These are phyloP conservation scores for Metschnikowia arizonensis DNA, from an alignment of 805 yeast genomes.

Conservation along the genomic window DNA sequence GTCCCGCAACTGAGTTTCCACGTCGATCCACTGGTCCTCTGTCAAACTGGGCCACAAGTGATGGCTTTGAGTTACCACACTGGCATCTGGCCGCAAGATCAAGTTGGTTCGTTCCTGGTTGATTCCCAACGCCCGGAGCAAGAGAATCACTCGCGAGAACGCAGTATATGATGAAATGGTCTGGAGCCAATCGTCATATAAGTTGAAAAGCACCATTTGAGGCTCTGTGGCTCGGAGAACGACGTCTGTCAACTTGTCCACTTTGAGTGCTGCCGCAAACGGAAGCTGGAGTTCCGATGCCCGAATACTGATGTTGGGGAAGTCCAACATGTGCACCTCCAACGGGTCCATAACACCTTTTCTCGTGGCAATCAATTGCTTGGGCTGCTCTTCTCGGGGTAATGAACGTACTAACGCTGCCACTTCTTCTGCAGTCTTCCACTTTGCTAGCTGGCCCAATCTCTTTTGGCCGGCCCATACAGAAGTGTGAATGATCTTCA, in stretches of 20 bases:
- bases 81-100: conserved; percentile 70
- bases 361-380: conserved; percentile 83
- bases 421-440: conserved; percentile 98
- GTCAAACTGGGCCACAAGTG: conserved; percentile 92
- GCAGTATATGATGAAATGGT: conserved; percentile 87
- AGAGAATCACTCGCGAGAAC: conserved; percentile 77
- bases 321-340: conserved; percentile 95
- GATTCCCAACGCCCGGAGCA: conserved; percentile 78
- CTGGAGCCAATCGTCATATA: conserved; percentile 89
- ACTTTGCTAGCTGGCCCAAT: conserved; percentile 86
- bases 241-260: conserved; percentile 73
- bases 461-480: conserved; percentile 98
- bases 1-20: conserved; percentile 85
- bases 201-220: conserved; percentile 83
- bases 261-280: conserved; percentile 77
- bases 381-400: conserved; percentile 92
- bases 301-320: conserved; percentile 85
- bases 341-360: conserved; percentile 91
- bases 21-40: conserved; percentile 88
- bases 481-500: conserved; percentile 87
- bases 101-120: conserved; percentile 72
- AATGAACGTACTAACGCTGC: conserved; percentile 85
- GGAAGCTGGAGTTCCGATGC: conserved; percentile 89
- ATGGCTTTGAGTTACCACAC: conserved; percentile 64
- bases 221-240: conserved; percentile 88